Evolutionary conservation across 164 flowering plant genomes (phyloP).

Genomic region (Umbilicus rupestris): DNA sequence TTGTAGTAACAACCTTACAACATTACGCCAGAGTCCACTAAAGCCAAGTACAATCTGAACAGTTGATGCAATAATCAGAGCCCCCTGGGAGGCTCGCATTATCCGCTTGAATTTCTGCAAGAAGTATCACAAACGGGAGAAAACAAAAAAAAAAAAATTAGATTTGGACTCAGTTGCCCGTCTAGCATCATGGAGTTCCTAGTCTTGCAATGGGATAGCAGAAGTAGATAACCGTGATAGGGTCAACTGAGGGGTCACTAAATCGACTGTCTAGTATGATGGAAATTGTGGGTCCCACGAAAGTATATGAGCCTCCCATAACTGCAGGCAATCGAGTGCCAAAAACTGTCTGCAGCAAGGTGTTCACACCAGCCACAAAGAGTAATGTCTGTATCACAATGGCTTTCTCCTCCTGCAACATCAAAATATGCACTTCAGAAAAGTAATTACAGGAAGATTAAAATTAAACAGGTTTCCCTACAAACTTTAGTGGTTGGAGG

Average conservation of each 20-base stretch:
- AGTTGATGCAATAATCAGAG: conserved; percentile 6
- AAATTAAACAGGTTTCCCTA: not conserved
- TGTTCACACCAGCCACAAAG: conserved; percentile 11
- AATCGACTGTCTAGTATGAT: conserved; percentile 3
- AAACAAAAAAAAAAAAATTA: not conserved
- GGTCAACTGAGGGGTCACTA: conserved; percentile 1
- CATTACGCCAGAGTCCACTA: conserved; percentile 11
- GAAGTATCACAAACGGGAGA: not conserved
- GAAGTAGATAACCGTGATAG: not conserved
- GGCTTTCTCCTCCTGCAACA: conserved; percentile 10
- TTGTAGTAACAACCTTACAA: not conserved
- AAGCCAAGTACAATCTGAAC: conserved; percentile 9
- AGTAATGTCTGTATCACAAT: conserved; percentile 8
- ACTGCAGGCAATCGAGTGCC: conserved; percentile 11
- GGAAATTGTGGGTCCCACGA: conserved; percentile 10
- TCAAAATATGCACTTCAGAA: not conserved
- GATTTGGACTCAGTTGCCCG: not conserved
- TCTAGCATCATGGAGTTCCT: not conserved
- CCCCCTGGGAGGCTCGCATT: not conserved
- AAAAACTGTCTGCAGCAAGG: conserved; percentile 7
- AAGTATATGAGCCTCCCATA: conserved; percentile 8
- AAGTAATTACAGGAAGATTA: not conserved
- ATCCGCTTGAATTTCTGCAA: not conserved
- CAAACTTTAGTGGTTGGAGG: not conserved
- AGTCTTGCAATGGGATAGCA: not conserved